phyloP scores from a whole-genome alignment of 164 flowering plant species.

The Stephania japonica region DNA sequence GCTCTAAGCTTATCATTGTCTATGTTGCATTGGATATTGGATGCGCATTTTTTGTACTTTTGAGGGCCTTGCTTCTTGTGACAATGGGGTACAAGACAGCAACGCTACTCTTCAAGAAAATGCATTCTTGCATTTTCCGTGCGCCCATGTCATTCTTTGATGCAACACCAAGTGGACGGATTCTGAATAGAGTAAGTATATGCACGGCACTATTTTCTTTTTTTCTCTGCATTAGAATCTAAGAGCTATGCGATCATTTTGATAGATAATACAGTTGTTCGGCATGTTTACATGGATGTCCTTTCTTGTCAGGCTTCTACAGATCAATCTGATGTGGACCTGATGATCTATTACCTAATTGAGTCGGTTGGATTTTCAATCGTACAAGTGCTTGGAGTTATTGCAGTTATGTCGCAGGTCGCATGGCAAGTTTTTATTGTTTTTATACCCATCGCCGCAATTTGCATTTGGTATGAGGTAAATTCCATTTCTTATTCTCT shows the following conservation, averaged over 20 bases:
- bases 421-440: slow-evolving; percentile 89
- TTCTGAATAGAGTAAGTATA: slow-evolving; percentile 67
- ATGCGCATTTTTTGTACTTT: slow-evolving; percentile 58
- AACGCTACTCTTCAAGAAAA: slow-evolving; percentile 58
- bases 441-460: slow-evolving; percentile 61
- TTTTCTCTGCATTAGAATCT: not conserved
- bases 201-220: not conserved
- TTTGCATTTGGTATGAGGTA: slow-evolving; percentile 88
- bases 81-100: slow-evolving; percentile 76
- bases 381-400: slow-evolving; percentile 68
- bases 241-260: not conserved
- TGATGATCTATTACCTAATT: slow-evolving; percentile 38
- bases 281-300: not conserved
- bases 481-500: not conserved
- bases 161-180: slow-evolving; percentile 89
- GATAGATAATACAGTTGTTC: slow-evolving; percentile 5
- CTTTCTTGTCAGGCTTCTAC: slow-evolving; percentile 65
- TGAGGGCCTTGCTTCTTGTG: slow-evolving; percentile 40
- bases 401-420: slow-evolving; percentile 89
- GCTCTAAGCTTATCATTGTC: slow-evolving; percentile 44
- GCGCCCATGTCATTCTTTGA: slow-evolving; percentile 97
- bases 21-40: slow-evolving; percentile 62
- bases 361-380: slow-evolving; percentile 41
- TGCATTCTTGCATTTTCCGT: slow-evolving; percentile 80
- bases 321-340: slow-evolving; percentile 83